Evolutionary conservation across 768 basidiomycete species (phyloP), one percentile per base, ranked within the genome.

Genomic region (Podaxis sp.): DNA sequence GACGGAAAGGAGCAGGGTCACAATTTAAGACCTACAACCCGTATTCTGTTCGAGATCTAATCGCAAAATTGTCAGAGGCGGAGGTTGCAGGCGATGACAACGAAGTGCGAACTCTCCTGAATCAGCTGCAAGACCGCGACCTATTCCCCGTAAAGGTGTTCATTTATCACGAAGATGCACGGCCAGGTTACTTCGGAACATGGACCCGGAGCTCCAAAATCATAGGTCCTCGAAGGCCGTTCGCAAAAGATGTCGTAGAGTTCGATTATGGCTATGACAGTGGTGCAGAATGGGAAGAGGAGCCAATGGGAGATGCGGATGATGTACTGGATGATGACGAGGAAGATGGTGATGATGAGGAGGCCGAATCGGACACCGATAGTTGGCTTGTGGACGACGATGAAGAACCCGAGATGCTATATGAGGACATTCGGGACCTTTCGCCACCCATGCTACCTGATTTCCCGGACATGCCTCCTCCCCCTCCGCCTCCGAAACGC

Each of bases 251-350:
- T 67, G 77, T 84, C 10, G 76, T 88, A 1, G 80, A 83, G 11
- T 81, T 91, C 57, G 94, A 98, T 73, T 99, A 98, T 71, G 82
- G 83, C 4, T 93, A 95, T 68, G 95, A 99, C 74, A 95, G 92
- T 55, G 96, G 93, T 13, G 93, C 88, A 66, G 97, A 98, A 66
- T 98, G 97, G 97, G 93, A 93, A 63, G 91, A 90, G 60, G 94
- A 95, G 69, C 86, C 87, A 21, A 83, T 81, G 2, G 92, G 88
- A 23, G 91, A 85, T 10, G 92, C 88, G 53, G 91, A 91, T 52
- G 89, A 91, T 57, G 83, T 88, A 5, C 75, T 80, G 5, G 87
- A 89, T 4, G 91, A 91, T 14, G 88, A 85, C 13, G 86, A 81
- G 4, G 87, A 85, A 9, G 84, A 82, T 7, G 83, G 75, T 9